Conservation (phyloP, 2,329 filamentous ascomycete species). For the Arthrinium phaeospermum region DNA sequence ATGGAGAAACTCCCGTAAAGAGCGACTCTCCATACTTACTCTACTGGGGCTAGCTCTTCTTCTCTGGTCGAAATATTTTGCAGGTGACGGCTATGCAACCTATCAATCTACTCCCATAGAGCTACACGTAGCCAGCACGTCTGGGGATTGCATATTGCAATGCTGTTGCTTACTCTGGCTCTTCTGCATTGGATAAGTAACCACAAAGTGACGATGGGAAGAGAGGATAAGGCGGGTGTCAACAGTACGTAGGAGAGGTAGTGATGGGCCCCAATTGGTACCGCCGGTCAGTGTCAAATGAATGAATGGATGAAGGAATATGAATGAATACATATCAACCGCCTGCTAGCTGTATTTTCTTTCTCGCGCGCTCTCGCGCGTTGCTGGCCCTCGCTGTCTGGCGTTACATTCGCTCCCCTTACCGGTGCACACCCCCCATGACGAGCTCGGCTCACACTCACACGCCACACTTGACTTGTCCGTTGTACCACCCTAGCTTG, state of each 20-base stretch:
- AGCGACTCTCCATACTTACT: conserved; percentile 10
- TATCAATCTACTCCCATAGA: not conserved
- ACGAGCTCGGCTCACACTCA: conserved; percentile 19
- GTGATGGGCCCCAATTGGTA: not conserved
- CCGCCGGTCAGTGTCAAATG: not conserved
- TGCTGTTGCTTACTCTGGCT: not conserved
- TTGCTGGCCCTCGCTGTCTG: not conserved
- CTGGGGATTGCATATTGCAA: not conserved
- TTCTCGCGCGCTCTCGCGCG: not conserved
- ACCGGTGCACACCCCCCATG: conserved; percentile 21
- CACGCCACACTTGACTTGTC: conserved; percentile 19
- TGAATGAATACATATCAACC: not conserved
- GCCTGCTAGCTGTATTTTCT: conserved; percentile 14
- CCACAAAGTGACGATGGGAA: not conserved
- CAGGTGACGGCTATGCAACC: not conserved
- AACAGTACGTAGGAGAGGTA: not conserved
- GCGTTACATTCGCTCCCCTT: conserved; percentile 22
- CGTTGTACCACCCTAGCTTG: conserved; percentile 22
- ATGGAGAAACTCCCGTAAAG: conserved; percentile 19
- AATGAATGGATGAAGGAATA: not conserved
- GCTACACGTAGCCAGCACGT: not conserved
- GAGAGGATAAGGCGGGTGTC: not conserved
- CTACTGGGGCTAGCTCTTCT: conserved; percentile 12
- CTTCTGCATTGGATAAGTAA: not conserved
- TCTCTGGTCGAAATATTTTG: not conserved